These are phyloP conservation scores for Naumovozyma castellii DNA, from an alignment of 805 yeast genomes.

Conservation along the genomic window DNA sequence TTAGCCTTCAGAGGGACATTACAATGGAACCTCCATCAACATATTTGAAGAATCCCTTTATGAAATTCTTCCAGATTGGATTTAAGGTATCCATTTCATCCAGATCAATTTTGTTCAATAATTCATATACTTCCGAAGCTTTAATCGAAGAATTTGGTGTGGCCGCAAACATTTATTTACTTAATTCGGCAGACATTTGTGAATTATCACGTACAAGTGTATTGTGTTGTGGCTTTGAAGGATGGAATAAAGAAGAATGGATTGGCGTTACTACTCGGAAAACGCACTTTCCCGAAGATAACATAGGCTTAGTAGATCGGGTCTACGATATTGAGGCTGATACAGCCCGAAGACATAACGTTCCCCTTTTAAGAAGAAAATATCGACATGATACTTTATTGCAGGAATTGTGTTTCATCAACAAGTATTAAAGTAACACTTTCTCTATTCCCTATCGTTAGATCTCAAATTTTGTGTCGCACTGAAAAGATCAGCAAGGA, in stretches of 20 bases:
- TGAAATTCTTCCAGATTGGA: conserved; percentile 21
- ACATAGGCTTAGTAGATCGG: conserved; percentile 13
- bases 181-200: conserved; percentile 23
- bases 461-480: no score
- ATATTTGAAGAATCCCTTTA: conserved; percentile 20
- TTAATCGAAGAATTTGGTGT: conserved; percentile 25
- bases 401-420: conserved; percentile 19
- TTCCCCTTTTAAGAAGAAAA: conserved; percentile 17
- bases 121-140: conserved; percentile 24
- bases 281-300: conserved; percentile 7
- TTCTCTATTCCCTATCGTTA: no score
- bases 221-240: conserved; percentile 19
- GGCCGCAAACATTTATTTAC: conserved; percentile 23
- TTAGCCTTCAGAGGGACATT: conserved; percentile 1
- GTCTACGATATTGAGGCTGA: conserved; percentile 20
- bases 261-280: conserved; percentile 12
- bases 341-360: conserved; percentile 22
- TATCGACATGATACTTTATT: conserved; percentile 15
- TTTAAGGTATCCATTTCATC: conserved; percentile 17
- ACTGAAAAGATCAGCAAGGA: no score
- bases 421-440: no score
- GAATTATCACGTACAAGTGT: conserved; percentile 23
- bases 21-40: neutral
- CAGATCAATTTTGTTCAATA: conserved; percentile 20
- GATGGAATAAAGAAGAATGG: conserved; percentile 24